Conservation (phyloP, 164 flowering plant genomes). For the Nymphaea colorata region DNA sequence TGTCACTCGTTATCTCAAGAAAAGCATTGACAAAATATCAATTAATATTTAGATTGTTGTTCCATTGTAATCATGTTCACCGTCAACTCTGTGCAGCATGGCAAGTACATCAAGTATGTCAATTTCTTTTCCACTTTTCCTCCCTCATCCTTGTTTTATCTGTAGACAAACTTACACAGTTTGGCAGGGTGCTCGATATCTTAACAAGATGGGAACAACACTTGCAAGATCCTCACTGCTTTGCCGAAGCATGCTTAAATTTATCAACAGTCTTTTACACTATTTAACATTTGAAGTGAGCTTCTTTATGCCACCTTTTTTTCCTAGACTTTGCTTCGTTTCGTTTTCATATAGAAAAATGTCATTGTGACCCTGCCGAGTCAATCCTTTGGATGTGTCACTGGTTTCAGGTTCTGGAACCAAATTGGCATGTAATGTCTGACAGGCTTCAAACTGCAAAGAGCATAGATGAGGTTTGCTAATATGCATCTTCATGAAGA, state of each 20-base stretch:
- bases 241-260: constrained; percentile 91
- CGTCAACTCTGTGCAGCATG: constrained; percentile 97
- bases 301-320: neutral
- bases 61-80: constrained; percentile 90
- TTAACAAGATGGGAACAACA: constrained; percentile 60
- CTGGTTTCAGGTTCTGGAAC: constrained; percentile 73
- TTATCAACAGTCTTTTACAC: constrained; percentile 89
- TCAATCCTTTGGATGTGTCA: neutral
- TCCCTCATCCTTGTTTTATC: constrained; percentile 1
- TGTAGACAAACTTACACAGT: neutral
- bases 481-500: too few relatives aligned
- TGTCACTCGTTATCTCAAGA: constrained; percentile 88
- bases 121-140: constrained; percentile 5
- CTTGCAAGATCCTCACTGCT: constrained; percentile 74
- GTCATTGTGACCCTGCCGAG: neutral
- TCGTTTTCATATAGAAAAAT: neutral
- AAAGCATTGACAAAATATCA: constrained; percentile 85
- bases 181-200: constrained; percentile 67
- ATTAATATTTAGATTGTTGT: constrained; percentile 78
- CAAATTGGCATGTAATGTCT: constrained; percentile 92
- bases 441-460: constrained; percentile 67
- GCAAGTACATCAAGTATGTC: constrained; percentile 91
- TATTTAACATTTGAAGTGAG: constrained; percentile 90
- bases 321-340: neutral
- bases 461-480: constrained; percentile 87